Evolutionary conservation across 768 basidiomycete species (phyloP).

Genomic region (Russula sp.): DNA sequence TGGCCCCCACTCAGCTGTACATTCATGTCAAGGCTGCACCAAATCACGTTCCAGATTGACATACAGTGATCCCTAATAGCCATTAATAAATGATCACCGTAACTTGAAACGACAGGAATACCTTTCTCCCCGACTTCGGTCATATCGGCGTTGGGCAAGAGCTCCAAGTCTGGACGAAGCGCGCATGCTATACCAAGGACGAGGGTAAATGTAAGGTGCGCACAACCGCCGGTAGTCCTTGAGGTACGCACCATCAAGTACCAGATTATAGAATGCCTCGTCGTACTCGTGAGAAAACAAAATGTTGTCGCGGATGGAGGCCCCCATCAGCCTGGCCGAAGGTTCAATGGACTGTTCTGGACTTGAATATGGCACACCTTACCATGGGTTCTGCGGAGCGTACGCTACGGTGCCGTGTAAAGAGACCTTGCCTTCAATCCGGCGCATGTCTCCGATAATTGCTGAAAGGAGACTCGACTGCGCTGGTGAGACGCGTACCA

Average conservation of each 20-base stretch:
- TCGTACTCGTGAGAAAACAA: slow-evolving; percentile 88
- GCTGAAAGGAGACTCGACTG: slow-evolving; percentile 73
- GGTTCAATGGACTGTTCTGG: neutral
- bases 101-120: slow-evolving; percentile 25
- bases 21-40: neutral
- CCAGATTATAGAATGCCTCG: slow-evolving; percentile 73
- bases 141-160: slow-evolving; percentile 76
- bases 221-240: neutral
- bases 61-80: slow-evolving; percentile 49
- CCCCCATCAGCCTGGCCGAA: slow-evolving; percentile 65
- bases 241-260: slow-evolving; percentile 58
- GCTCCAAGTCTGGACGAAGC: slow-evolving; percentile 67
- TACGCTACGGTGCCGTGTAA: slow-evolving; percentile 72
- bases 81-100: slow-evolving; percentile 9
- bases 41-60: slow-evolving; percentile 22
- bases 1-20: slow-evolving; percentile 74
- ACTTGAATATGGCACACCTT: slow-evolving; percentile 19
- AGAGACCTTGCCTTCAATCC: slow-evolving; percentile 63
- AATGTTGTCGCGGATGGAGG: slow-evolving; percentile 86
- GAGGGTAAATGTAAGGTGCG: neutral
- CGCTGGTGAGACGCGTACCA: slow-evolving; percentile 10
- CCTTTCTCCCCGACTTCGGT: slow-evolving; percentile 87
- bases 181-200: slow-evolving; percentile 60
- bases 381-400: slow-evolving; percentile 86
- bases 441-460: slow-evolving; percentile 83